phyloP scores from a whole-genome alignment of 345 rosid genomes.

The Boechera divaricarpa region DNA sequence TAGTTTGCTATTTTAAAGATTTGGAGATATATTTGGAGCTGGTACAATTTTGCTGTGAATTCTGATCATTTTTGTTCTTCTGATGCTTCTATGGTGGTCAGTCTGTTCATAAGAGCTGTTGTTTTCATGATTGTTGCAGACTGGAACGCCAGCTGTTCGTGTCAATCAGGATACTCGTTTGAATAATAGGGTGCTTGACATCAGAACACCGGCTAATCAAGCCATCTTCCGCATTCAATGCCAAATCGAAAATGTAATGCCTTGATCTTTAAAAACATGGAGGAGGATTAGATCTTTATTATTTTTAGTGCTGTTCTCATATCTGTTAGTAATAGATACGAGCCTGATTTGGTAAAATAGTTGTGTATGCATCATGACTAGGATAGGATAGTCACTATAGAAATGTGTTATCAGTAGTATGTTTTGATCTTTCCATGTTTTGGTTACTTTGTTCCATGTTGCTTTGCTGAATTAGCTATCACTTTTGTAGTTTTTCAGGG shows the following conservation, averaged over 20 bases:
- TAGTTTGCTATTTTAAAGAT: background rate
- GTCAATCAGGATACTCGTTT: constrained; percentile 88
- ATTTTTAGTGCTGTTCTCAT: background rate
- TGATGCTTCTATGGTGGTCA: constrained; percentile 10
- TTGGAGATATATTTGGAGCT: constrained; percentile 7
- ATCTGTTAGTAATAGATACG: background rate
- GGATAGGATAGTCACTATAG: background rate
- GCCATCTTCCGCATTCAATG: constrained; percentile 73
- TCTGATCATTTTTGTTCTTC: constrained; percentile 1
- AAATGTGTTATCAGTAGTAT: background rate
- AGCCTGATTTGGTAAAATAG: constrained; percentile 2
- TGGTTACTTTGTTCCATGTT: background rate
- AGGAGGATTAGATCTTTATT: background rate
- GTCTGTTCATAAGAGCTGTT: constrained; percentile 20
- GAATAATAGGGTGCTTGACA: constrained; percentile 72
- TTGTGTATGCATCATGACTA: constrained; percentile 8
- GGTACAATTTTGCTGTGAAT: background rate
- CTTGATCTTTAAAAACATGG: background rate
- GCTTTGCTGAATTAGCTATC: constrained; percentile 4
- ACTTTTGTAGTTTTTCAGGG: constrained; percentile 68
- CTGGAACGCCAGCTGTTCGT: constrained; percentile 63
- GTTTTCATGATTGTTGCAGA: constrained; percentile 48
- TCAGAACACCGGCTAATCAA: constrained; percentile 84
- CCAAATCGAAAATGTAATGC: constrained; percentile 41
- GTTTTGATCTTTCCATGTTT: constrained; percentile 12